Percentiles rank a stretch among this genome's conserved stretches.
Evolutionary conservation across 1,284 basidiomycete species (phyloP).

Genomic region (Microbotryum intermedium): DNA sequence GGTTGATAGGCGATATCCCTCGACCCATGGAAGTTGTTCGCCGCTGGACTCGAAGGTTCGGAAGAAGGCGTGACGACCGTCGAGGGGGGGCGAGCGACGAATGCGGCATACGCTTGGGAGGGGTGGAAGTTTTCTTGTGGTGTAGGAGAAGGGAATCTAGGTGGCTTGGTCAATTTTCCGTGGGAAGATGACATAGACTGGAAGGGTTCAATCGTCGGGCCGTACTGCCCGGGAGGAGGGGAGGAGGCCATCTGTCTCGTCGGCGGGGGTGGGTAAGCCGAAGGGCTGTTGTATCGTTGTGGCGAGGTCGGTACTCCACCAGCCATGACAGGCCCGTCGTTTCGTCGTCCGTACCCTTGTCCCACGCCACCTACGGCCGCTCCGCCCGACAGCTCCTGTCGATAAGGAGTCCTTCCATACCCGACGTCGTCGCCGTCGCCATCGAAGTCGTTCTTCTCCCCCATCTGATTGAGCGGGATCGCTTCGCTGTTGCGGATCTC

Average conservation of each 20-base stretch:
- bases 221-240: background rate
- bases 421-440: background rate
- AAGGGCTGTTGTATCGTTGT: too few species aligned
- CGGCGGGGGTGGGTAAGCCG: too few species aligned
- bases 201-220: conserved; percentile 6
- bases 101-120: too few species aligned
- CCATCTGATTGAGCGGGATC: conserved; percentile 8
- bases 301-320: too few species aligned
- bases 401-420: background rate
- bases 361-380: conserved; percentile 17
- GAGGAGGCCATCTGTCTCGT: conserved; percentile 2
- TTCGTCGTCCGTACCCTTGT: conserved; percentile 23
- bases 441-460: conserved; percentile 1
- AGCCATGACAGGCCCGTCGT: conserved; percentile 1
- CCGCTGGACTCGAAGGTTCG: too few species aligned
- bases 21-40: too few species aligned
- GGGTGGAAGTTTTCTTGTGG: too few species aligned
- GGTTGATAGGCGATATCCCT: too few species aligned
- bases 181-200: background rate
- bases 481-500: conserved; percentile 10
- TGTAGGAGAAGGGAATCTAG: too few species aligned
- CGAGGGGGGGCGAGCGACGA: too few species aligned
- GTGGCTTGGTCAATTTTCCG: background rate
- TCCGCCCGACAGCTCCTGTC: background rate
- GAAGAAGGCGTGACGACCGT: too few species aligned